These are phyloP conservation scores for Plantago ovata DNA, from an alignment of 257 asterid species.

Conservation along the genomic window DNA sequence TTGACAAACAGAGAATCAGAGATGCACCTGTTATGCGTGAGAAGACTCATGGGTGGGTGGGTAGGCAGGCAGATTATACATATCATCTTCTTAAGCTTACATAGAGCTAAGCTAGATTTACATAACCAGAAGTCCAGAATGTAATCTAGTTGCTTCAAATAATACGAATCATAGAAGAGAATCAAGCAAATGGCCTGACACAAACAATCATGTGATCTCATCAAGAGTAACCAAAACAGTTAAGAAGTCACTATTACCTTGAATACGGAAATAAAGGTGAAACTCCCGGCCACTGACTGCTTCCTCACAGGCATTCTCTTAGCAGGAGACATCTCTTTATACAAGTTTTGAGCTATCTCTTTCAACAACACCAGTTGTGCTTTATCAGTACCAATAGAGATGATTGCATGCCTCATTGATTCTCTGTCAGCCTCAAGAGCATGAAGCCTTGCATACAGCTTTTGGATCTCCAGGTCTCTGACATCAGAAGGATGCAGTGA, in stretches of 20 bases:
- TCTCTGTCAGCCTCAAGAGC: constrained; percentile 98
- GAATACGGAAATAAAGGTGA: constrained; percentile 54
- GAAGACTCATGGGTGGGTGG: too few species aligned
- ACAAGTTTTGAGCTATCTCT: constrained; percentile 91
- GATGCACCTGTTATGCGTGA: too few species aligned
- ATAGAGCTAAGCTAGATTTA: neutral
- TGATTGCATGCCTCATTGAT: constrained; percentile 90
- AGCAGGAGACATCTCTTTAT: constrained; percentile 64
- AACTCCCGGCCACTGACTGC: constrained; percentile 39
- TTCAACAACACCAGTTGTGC: constrained; percentile 79
- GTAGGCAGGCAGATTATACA: neutral
- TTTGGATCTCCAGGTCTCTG: constrained; percentile 68
- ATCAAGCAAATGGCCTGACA: constrained; percentile 4
- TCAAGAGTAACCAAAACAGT: constrained; percentile 13
- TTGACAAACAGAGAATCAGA: too few species aligned
- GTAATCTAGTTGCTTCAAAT: neutral
- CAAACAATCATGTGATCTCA: constrained; percentile 3
- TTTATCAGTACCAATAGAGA: constrained; percentile 81
- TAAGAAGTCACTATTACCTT: constrained; percentile 51
- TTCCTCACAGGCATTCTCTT: constrained; percentile 49
- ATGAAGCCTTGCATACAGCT: constrained; percentile 82
- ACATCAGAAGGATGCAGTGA: constrained; percentile 33
- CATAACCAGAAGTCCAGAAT: constrained; percentile 1
- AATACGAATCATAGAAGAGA: constrained; percentile 12
- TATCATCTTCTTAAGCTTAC: constrained; percentile 3